Evolutionary conservation across 2,329 filamentous ascomycete genomes (phyloP), one percentile per base, ranked within the genome.

Genomic region (Teratosphaeria pseudoeucalypti): DNA sequence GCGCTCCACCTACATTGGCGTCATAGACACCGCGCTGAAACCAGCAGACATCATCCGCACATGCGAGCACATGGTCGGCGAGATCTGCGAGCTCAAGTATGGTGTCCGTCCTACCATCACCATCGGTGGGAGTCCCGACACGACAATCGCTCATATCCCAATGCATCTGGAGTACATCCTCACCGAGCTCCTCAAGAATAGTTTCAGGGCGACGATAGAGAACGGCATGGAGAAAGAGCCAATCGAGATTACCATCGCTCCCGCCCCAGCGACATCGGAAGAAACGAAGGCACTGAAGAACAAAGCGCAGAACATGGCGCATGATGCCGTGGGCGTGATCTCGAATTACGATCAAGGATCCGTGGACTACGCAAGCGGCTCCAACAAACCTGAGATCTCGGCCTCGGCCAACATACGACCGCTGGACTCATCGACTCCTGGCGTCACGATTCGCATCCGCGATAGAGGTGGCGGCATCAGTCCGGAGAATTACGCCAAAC

Each of bases 81-180:
- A 97, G 70, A 96, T 97, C 62, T 97, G 92, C 77, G 94, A 97
- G 78, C 82, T 96, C 39, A 92, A 94, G 63, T 99, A 99, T 70
- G 94, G 94, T 57, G 85, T 95, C 1, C 84, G 94, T 0, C 94
- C 94, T 0, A 82, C 81, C 2, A 81, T 96, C 68, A 77, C 86
- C 54, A 87, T 99, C 68, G 88, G 92, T 65, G 94, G 94, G 64
- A 87, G 95, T 71, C 86, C 88, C 0, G 86, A 88, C 57, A 90
- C 92, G n/a, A 87, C 85, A 0, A 95, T 99, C 70, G 91, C 92
- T 23, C 94, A 95, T 70, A 87, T 99, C 9, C 94, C 94, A 14
- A 94, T 95, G 72, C 94, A 99, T 73, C 82, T 99, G 27, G 92
- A 97, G 75, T 99, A 99, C 74, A 96, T 99, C 64, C 84, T 96